Evolutionary conservation across 1,139 yeast genomes (phyloP).

Genomic region (Saccharomycopsis hybrid): DNA sequence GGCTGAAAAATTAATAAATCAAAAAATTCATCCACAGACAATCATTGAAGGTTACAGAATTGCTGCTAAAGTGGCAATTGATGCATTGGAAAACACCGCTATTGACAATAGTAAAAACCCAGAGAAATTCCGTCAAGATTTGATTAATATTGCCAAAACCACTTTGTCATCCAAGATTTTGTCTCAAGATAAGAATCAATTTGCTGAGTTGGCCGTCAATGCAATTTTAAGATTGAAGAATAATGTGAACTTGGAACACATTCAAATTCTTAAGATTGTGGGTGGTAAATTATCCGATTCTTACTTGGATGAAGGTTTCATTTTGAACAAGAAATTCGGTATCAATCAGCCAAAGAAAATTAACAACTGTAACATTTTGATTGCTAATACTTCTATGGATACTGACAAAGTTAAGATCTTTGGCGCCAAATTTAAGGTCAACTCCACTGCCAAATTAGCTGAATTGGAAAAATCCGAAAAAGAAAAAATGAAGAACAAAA

Average conservation of each 20-base stretch:
- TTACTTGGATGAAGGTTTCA: constrained; percentile 91
- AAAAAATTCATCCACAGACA: constrained; percentile 95
- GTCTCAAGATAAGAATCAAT: constrained; percentile 89
- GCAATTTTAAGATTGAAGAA: constrained; percentile 90
- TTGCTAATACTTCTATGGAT: constrained; percentile 97
- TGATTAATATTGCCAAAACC: constrained; percentile 83
- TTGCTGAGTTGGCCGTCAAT: constrained; percentile 86
- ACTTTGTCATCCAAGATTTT: constrained; percentile 89
- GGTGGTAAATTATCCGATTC: constrained; percentile 94
- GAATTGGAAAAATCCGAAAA: constrained; percentile 95
- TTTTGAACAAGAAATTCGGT: constrained; percentile 86
- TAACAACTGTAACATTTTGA: constrained; percentile 77
- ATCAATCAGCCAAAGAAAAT: constrained; percentile 87
- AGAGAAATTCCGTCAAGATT: constrained; percentile 65
- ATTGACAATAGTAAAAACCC: constrained; percentile 63
- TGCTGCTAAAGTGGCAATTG: constrained; percentile 76
- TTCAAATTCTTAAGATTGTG: constrained; percentile 85
- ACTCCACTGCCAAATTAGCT: constrained; percentile 89
- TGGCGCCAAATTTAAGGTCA: constrained; percentile 97
- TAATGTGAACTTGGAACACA: constrained; percentile 89
- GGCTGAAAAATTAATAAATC: constrained; percentile 89
- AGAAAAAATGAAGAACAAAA: constrained; percentile 85
- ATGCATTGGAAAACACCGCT: constrained; percentile 72
- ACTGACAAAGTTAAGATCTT: constrained; percentile 97
- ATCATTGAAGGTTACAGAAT: constrained; percentile 93